These are phyloP conservation scores for Leavenworthia alabamica DNA, from an alignment of 345 rosid genomes.

Conservation along the genomic window DNA sequence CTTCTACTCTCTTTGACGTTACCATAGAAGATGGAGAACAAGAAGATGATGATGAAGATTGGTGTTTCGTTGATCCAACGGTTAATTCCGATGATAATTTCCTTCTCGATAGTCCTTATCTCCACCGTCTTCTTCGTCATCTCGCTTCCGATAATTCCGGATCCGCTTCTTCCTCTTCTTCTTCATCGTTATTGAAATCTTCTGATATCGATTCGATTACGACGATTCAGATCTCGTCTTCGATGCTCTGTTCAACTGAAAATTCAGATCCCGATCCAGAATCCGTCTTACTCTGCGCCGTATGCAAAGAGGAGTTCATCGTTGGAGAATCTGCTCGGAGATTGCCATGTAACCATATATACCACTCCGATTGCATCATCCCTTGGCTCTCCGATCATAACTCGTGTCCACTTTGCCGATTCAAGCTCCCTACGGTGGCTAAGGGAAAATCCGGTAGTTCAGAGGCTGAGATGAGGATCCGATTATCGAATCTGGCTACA, in stretches of 20 bases:
- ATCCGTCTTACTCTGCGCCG: slow-evolving; percentile 39
- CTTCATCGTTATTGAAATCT: slow-evolving; percentile 17
- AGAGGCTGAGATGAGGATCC: slow-evolving; percentile 21
- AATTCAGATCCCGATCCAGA: slow-evolving; percentile 31
- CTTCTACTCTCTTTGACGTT: slow-evolving; percentile 22
- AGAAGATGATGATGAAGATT: slow-evolving; percentile 16
- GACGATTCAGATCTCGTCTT: slow-evolving; percentile 39
- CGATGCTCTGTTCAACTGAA: slow-evolving; percentile 23
- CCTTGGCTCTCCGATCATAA: slow-evolving; percentile 50
- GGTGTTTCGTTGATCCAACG: slow-evolving; percentile 32
- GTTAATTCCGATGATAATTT: slow-evolving; percentile 35
- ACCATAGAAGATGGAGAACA: slow-evolving; percentile 24
- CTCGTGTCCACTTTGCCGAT: slow-evolving; percentile 60
- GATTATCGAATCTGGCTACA: slow-evolving; percentile 25
- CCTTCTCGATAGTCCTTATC: slow-evolving; percentile 44
- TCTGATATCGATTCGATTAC: slow-evolving; percentile 33
- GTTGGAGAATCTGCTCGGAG: slow-evolving; percentile 37
- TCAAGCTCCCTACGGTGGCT: slow-evolving; percentile 29
- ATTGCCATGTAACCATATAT: slow-evolving; percentile 49
- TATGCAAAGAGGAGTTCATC: slow-evolving; percentile 46
- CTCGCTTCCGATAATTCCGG: slow-evolving; percentile 29
- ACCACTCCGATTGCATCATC: slow-evolving; percentile 50
- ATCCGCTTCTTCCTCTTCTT: neutral
- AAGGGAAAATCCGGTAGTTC: neutral
- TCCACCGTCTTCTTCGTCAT: slow-evolving; percentile 37